Conservation (phyloP, 2,329 filamentous ascomycete genomes). For the Leptographium radiaticola region DNA sequence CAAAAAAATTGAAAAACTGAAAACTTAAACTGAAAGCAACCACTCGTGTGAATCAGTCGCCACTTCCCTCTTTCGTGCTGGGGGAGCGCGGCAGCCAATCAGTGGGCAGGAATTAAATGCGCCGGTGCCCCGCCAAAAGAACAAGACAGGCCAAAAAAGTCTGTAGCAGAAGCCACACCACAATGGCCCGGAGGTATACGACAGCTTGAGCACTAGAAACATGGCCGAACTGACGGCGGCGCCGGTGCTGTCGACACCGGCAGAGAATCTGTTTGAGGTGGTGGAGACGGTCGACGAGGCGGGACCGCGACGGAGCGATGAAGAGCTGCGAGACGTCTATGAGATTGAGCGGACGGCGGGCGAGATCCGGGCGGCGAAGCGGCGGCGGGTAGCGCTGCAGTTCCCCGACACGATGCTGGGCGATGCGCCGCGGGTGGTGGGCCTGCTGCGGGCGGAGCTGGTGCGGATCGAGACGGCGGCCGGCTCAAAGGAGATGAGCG, state of each 20-base stretch:
- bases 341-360: constrained; percentile 69
- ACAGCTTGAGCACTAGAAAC: not conserved
- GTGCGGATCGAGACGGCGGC: constrained; percentile 7
- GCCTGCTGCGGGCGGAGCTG: constrained; percentile 35
- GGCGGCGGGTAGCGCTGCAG: constrained; percentile 74
- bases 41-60: too few species aligned
- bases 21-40: not conserved
- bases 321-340: constrained; percentile 65
- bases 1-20: not conserved
- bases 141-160: not conserved
- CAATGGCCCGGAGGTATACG: not conserved
- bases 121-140: not conserved
- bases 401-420: constrained; percentile 88
- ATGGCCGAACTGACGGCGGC: constrained; percentile 39
- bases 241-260: constrained; percentile 51
- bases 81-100: too few species aligned
- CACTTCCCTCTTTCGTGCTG: too few species aligned
- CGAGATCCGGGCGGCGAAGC: constrained; percentile 61
- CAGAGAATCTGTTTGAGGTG: constrained; percentile 44
- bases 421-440: constrained; percentile 71
- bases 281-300: constrained; percentile 23
- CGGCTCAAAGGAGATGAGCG: not conserved
- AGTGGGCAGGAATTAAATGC: too few species aligned
- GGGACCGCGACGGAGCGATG: constrained; percentile 34
- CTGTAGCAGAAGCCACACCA: not conserved